Base-by-base conservation (phyloP, 345 rosid genomes). In the Salix suchowensis region DNA sequence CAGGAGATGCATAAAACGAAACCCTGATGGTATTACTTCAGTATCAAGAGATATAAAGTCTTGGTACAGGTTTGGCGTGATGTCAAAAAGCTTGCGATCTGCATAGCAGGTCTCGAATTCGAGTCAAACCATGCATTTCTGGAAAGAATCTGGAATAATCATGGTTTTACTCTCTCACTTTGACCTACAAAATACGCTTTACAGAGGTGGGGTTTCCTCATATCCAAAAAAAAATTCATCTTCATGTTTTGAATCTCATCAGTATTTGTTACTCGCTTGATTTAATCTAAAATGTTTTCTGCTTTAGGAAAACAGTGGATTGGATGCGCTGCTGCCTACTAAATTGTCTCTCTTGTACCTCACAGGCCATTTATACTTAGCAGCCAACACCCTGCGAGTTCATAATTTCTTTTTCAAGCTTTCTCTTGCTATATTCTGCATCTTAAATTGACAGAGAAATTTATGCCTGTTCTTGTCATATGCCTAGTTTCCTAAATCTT, bases 331-430 rank as follows among this genome's bases (percentile, higher is more conserved):
- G 23, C 71, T 42, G 12, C 42, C 11, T 26, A 21, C 79, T 78
- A 26, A 68, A 55, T 13, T 12, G 23, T 75, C 19, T 36, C 40
- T 68, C 4, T 73, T 83, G 50, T 64, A 80, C 70, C 65, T 74
- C 42, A 69, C 90, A 93, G 97, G 97, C 96, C 62, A 95, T 95
- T 44, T 95, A 95, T 78, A 82, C 82, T 83, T 93, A 85, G 98
- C 97, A 48, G 97, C 97, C 83, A 91, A 76, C 84, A 95, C 94
- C 23, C 86, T 93, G 67, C 89, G 87, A n/a, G 97, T 95, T 24
- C 12, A 46, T 23, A 28, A 62, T 60, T 44, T 37, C 6, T 70
- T 21, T 4, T 58, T 30, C 68, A 34, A 68, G 73, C 4, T 28
- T 32, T 8, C 52, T 13, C 26, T 67, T 10, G 23, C 1, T 2